A percentile compares a stretch with the other conserved stretches of the same genome.
Conservation (phyloP, 2,329 filamentous ascomycete species). For the Hortaea werneckii region DNA sequence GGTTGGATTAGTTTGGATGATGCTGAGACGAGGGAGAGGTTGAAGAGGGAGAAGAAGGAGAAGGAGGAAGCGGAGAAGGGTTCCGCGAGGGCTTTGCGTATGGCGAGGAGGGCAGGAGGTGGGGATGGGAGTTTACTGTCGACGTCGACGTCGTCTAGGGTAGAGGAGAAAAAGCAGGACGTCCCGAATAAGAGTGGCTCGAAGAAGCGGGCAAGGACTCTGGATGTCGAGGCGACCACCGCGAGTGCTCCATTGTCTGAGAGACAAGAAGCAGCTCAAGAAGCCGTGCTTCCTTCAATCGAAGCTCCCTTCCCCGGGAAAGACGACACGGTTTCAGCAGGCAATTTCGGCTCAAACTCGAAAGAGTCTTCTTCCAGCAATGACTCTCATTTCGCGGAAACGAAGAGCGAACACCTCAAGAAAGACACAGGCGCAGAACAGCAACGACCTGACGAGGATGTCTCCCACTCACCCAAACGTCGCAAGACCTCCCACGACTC, state of each 20-base stretch:
- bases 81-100: constrained; percentile 18
- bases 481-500: neutral
- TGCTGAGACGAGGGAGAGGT: constrained; percentile 17
- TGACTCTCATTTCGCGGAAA: neutral
- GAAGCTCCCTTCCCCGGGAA: neutral
- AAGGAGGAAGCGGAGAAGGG: constrained; percentile 20
- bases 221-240: constrained; percentile 2
- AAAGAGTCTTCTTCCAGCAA: neutral
- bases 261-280: neutral
- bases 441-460: neutral
- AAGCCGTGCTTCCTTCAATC: neutral
- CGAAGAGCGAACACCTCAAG: neutral
- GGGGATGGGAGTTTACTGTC: neutral
- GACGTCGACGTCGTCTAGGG: constrained; percentile 3
- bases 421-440: neutral
- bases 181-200: constrained; percentile 1
- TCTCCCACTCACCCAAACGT: neutral
- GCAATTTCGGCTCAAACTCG: too few species aligned
- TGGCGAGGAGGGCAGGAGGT: constrained; percentile 10
- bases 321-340: too few species aligned
- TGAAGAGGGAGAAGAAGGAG: constrained; percentile 18
- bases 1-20: constrained; percentile 24
- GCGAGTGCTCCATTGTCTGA: neutral
- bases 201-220: constrained; percentile 6
- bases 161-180: neutral